Evolutionary conservation across 2,329 filamentous ascomycete genomes (phyloP).

Genomic region (Harringtonia aguacate): DNA sequence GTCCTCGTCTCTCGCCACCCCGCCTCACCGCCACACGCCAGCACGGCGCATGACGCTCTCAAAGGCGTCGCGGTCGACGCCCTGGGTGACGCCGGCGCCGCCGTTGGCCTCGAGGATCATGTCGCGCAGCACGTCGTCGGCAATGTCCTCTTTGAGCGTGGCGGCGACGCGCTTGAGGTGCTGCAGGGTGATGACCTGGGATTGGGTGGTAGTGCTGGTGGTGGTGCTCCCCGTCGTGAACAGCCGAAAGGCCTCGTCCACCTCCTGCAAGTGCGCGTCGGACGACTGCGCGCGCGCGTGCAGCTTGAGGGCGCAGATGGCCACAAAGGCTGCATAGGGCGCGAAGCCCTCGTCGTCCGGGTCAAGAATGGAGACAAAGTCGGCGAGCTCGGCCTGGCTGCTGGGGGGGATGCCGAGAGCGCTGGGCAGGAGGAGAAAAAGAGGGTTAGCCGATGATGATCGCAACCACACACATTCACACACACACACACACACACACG

Average conservation of each 20-base stretch:
- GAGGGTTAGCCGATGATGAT: no score
- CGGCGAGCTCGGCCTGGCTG: slow-evolving; percentile 54
- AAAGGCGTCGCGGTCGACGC: slow-evolving; percentile 72
- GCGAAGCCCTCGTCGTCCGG: slow-evolving; percentile 71
- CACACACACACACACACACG: background rate
- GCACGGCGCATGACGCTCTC: slow-evolving; percentile 76
- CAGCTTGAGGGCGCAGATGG: slow-evolving; percentile 79
- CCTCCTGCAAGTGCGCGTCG: slow-evolving; percentile 50
- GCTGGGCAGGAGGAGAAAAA: slow-evolving; percentile 28
- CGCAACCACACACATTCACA: background rate
- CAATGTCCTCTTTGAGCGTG: slow-evolving; percentile 67
- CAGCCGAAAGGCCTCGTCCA: slow-evolving; percentile 70
- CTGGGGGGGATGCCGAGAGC: slow-evolving; percentile 69
- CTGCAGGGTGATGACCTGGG: slow-evolving; percentile 63
- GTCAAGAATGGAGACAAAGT: slow-evolving; percentile 73
- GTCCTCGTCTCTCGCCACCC: no score
- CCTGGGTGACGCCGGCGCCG: slow-evolving; percentile 57
- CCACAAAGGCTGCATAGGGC: slow-evolving; percentile 70
- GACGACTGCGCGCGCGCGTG: slow-evolving; percentile 46
- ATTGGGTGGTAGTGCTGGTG: slow-evolving; percentile 1
- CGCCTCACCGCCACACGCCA: slow-evolving; percentile 64
- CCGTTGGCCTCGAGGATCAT: slow-evolving; percentile 95
- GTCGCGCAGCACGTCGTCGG: slow-evolving; percentile 69
- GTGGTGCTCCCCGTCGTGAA: slow-evolving; percentile 50
- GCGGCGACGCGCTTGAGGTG: slow-evolving; percentile 71